Base-by-base conservation (phyloP, 371 early-diverging fungal genomes). In the Actinomucor elegans region DNA sequence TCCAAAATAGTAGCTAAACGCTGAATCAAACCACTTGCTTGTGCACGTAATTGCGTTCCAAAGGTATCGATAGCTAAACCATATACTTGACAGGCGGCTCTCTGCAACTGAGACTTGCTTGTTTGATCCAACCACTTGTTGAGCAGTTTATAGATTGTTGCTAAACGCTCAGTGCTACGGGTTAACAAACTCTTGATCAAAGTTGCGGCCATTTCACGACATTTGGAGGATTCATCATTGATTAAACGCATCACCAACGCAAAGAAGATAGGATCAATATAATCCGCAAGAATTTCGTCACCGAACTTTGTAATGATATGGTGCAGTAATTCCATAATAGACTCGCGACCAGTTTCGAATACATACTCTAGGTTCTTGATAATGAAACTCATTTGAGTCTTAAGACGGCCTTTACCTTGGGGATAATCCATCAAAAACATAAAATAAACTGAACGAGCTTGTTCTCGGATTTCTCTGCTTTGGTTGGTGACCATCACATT, bases 351-450 rank as follows among this genome's bases (percentile, higher is more conserved):
- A 50, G 83, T 87, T 71, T 98, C 97, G 69, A 85, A 87, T 27
- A 83, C 88, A 64, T 94, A 98, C 49, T 84, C 80, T 43, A 96
- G 73, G 67, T 97, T 97, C 63, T 91, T 86, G 57, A 93, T 75
- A 43, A 96, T 67, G 61, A 93, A 94, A 52, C 79, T 83, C 79
- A 97, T 87, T 58, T 90, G 89, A 51, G 82, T 88, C 57, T 81
- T 72, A 31, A 97, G 72, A 41, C 94, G 83, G 4, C 78, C 76
- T 31, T 80, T 79, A 33, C 94, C 94, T 61, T 92, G 92, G 24
- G 97, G 99, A 68, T 96, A 98, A 50, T 94, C 92, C 69, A 97
- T 77, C 56, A 97, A 67, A 79, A 97, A 99, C 64, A 88, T 88
- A 44, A 95, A 81, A 62, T 84, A 87, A 0, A 86, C 83, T 11